Conservation (phyloP, 202 grass and related monocot species). For the Panicum hallii region DNA sequence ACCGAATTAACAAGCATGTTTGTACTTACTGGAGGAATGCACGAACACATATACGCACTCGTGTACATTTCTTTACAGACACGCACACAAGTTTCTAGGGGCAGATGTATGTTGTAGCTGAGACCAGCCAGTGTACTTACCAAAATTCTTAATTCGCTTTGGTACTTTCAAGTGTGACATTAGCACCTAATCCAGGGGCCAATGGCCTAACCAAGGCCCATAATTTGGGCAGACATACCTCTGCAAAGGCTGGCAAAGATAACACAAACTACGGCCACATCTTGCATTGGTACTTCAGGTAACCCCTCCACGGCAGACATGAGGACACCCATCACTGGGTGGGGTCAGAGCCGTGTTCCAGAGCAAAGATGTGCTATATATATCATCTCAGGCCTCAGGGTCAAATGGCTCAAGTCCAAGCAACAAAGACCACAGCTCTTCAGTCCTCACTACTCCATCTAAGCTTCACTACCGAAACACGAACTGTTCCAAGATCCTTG, state of each 20-base stretch:
- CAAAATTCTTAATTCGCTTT: slow-evolving; percentile 50
- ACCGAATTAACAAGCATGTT: background rate
- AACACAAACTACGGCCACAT: slow-evolving; percentile 45
- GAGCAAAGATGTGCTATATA: slow-evolving; percentile 43
- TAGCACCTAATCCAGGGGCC: slow-evolving; percentile 56
- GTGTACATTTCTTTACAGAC: slow-evolving; percentile 50
- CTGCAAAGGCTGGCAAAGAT: slow-evolving; percentile 37
- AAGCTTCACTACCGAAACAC: background rate
- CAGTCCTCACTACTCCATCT: slow-evolving; percentile 42
- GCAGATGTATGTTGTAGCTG: slow-evolving; percentile 25
- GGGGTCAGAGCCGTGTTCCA: slow-evolving; percentile 31
- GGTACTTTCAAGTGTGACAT: slow-evolving; percentile 43
- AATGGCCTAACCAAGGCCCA: slow-evolving; percentile 51
- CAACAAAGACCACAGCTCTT: slow-evolving; percentile 39
- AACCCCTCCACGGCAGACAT: slow-evolving; percentile 55
- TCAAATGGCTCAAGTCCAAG: slow-evolving; percentile 52
- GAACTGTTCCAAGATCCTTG: slow-evolving; percentile 15
- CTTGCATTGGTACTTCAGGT: slow-evolving; percentile 51
- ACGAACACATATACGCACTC: slow-evolving; percentile 38
- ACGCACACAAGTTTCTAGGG: slow-evolving; percentile 48
- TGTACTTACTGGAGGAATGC: slow-evolving; percentile 34
- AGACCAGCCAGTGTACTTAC: slow-evolving; percentile 45
- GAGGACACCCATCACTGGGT: slow-evolving; percentile 49
- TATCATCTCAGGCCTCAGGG: slow-evolving; percentile 42
- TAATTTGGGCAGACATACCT: slow-evolving; percentile 51